Evolutionary conservation across 352 stramenopile species (phyloP).

Genomic region (Globisporangium polare): DNA sequence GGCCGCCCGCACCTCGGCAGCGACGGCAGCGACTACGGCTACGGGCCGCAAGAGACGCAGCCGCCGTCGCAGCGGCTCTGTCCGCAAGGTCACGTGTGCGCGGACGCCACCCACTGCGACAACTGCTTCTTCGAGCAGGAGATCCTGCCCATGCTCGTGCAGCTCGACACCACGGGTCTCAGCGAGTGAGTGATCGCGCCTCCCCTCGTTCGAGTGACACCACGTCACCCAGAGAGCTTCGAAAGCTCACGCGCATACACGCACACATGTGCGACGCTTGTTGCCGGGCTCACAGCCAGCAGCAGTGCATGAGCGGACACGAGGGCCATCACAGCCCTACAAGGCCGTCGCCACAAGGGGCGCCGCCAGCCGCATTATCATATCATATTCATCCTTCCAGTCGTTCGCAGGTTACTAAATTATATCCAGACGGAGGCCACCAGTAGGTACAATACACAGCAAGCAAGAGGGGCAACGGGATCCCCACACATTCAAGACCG

Average conservation of each 20-base stretch:
- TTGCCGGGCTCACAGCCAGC: not conserved
- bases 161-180: conserved; percentile 21
- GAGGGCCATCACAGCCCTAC: not conserved
- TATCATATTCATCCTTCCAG: not conserved
- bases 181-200: not conserved
- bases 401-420: not conserved
- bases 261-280: not conserved
- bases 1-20: conserved; percentile 4
- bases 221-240: not conserved
- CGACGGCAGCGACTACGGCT: not conserved
- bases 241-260: not conserved
- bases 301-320: not conserved
- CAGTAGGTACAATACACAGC: not conserved
- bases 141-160: conserved; percentile 31
- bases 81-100: conserved; percentile 8
- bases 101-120: conserved; percentile 13
- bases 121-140: conserved; percentile 32
- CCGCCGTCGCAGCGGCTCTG: not conserved
- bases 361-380: not conserved
- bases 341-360: not conserved
- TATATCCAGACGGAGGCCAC: not conserved
- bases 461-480: not conserved
- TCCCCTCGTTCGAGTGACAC: not conserved
- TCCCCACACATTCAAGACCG: not conserved
- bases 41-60: not conserved